A percentile compares a stretch with the other conserved stretches of the same genome.
Conservation (phyloP, 805 yeast genomes). For the Candida adriatica region DNA sequence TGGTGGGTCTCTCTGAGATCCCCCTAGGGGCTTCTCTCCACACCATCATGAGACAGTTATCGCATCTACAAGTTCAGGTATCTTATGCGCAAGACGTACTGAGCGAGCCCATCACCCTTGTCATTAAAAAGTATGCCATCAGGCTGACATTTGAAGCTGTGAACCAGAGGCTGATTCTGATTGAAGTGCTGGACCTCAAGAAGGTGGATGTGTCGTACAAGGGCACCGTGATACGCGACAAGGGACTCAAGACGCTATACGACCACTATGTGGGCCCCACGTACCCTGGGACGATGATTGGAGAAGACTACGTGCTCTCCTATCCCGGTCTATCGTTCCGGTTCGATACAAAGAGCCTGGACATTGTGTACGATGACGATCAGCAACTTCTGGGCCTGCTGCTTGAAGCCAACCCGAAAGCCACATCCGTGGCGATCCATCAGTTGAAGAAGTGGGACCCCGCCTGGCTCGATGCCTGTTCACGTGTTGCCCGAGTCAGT, state of each 20-base stretch:
- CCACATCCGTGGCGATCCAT: neutral
- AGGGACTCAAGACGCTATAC: conserved; percentile 38
- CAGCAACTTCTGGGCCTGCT: conserved; percentile 3
- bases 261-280: conserved; percentile 58
- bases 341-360: conserved; percentile 24
- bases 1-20: conserved; percentile 11
- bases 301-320: conserved; percentile 29
- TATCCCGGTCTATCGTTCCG: conserved; percentile 53
- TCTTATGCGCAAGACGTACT: conserved; percentile 1
- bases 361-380: conserved; percentile 14
- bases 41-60: conserved; percentile 5
- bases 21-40: conserved; percentile 10
- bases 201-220: conserved; percentile 10
- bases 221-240: conserved; percentile 12
- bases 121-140: conserved; percentile 5
- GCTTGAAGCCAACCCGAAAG: conserved; percentile 5
- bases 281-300: conserved; percentile 40
- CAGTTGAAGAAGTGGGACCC: neutral
- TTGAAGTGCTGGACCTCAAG: conserved; percentile 11
- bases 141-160: conserved; percentile 6
- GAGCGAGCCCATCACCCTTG: conserved; percentile 1
- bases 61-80: conserved; percentile 4
- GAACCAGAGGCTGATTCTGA: conserved; percentile 9
- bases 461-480: neutral
- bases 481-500: conserved; percentile 1